Evolutionary conservation across 495 filamentous ascomycete genomes (phyloP), one percentile per base, ranked within the genome.

Genomic region (Xeromyces bisporus): DNA sequence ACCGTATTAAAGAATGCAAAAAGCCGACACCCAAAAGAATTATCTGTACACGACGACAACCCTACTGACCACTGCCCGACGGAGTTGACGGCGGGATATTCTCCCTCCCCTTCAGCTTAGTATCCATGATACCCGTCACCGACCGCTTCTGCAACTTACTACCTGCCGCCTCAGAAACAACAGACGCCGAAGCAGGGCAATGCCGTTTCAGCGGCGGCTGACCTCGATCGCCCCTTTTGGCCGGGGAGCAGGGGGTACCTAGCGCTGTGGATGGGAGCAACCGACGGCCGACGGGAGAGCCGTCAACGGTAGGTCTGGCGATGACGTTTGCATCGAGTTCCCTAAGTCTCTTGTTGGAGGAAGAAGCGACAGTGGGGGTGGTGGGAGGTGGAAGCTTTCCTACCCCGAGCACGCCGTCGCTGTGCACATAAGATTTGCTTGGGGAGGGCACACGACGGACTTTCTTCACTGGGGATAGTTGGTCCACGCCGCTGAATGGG

Each of bases 61-160:
- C 41, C 17, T 47, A 35, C 17, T 44, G 41, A 15, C 56, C 40
- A 5, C 50, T 42, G 33, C 31, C 39, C 7, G 44, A 33, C 15
- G 43, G 34, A 15, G 47, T 52, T 23, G 60, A 46, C 2, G 53
- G 62, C 6, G 66, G 66, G 24, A 69, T 37, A 40, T 80, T 80
- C 46, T 78, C 75, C 15, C 66, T 53, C 6, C 72, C 75, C 26
- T 75, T 73, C 46, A 33, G 53, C 53, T 49, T 63, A 36, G 26
- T 52, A 28, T 31, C 41, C 50, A 56, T 52, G 25, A 39, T 45
- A 44, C 64, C 69, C 39, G 56, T 64, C 1, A 58, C 40, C 41
- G 54, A 46, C 39, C 62, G 64, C 23, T 57, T 43, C 3, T 57
- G 53, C 0, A 60, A 50, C 31, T 64, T 57, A 21, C 47, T 56